These are phyloP conservation scores for Auricularia heimuer DNA, from an alignment of 768 basidiomycete genomes.

Conservation along the genomic window DNA sequence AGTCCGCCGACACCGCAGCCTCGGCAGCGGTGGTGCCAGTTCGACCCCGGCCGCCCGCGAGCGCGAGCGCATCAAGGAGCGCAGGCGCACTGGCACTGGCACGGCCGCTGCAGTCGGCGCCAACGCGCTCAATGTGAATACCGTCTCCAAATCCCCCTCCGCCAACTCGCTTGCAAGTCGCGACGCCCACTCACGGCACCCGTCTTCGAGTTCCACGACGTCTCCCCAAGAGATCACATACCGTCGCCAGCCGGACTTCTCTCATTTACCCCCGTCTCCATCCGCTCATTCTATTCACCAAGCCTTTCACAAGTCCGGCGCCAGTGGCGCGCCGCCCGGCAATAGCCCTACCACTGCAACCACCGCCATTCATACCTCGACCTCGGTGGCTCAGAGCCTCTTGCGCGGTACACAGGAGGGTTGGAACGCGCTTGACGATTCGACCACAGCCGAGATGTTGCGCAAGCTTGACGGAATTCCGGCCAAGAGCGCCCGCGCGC, in stretches of 20 bases:
- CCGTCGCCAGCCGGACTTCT: constrained; percentile 62
- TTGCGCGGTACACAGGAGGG: constrained; percentile 83
- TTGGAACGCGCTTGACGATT: constrained; percentile 81
- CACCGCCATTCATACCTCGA: constrained; percentile 35
- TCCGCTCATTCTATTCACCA: constrained; percentile 85
- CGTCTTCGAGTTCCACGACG: constrained; percentile 12
- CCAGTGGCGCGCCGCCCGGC: constrained; percentile 11
- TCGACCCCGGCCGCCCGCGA: constrained; percentile 1
- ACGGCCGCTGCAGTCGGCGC: no score
- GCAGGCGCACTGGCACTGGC: constrained; percentile 3
- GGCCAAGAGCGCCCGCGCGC: constrained; percentile 63
- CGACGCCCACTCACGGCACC: constrained; percentile 5
- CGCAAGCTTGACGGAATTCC: constrained; percentile 86
- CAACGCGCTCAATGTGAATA: neutral
- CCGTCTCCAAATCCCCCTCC: neutral
- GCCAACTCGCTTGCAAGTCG: constrained; percentile 1
- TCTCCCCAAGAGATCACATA: constrained; percentile 45
- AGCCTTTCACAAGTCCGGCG: constrained; percentile 17
- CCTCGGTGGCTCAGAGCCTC: constrained; percentile 65
- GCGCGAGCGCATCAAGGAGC: constrained; percentile 5
- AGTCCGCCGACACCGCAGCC: constrained; percentile 61
- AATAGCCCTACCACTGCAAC: constrained; percentile 19
- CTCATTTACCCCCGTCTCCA: constrained; percentile 83
- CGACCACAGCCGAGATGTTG: constrained; percentile 82
- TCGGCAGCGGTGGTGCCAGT: constrained; percentile 37